Evolutionary conservation across 345 rosid species (phyloP).

Genomic region (Angophora floribunda): DNA sequence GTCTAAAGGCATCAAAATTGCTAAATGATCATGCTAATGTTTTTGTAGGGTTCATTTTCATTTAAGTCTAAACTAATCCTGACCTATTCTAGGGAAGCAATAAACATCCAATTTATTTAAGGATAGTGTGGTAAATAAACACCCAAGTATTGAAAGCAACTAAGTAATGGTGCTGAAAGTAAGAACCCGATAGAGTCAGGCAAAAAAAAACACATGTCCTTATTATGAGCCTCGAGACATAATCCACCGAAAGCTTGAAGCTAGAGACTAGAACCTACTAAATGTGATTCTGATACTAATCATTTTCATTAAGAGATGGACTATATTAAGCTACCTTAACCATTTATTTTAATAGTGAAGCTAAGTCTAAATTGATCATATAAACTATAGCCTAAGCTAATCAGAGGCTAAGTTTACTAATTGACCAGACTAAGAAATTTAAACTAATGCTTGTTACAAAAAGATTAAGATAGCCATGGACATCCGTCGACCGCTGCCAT

Average conservation of each 20-base stretch:
- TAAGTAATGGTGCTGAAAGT: neutral
- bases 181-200: neutral
- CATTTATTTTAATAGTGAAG: neutral
- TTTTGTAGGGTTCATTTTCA: neutral
- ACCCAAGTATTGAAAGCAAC: neutral
- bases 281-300: neutral
- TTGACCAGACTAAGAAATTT: neutral
- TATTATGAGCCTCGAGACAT: neutral
- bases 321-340: neutral
- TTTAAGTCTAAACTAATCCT: neutral
- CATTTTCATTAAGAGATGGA: neutral
- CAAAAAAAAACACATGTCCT: neutral
- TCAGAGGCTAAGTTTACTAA: neutral
- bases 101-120: neutral
- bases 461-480: neutral
- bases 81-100: neutral
- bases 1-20: neutral
- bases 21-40: neutral
- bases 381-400: neutral
- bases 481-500: neutral
- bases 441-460: neutral
- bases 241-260: neutral
- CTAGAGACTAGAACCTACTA: neutral
- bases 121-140: neutral
- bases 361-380: neutral